phyloP scores from a whole-genome alignment of 2,329 filamentous ascomycete species.

The Xylaria sp. region DNA sequence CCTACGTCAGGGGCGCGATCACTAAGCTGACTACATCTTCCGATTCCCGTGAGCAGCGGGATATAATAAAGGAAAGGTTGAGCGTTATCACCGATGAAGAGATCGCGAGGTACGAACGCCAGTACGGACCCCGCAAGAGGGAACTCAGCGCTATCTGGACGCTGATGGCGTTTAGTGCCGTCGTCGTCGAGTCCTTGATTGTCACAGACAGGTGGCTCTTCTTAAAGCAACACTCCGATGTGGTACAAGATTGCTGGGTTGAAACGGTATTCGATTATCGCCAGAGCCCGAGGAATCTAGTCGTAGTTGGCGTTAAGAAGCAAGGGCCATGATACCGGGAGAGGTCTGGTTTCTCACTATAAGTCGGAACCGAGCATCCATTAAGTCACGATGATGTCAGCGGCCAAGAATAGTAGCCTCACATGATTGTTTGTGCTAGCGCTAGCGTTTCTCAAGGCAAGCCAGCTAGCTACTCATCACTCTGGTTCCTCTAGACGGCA shows the following conservation, averaged over 20 bases:
- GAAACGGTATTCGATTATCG: slow-evolving; percentile 90
- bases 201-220: slow-evolving; percentile 90
- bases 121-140: slow-evolving; percentile 71
- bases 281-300: slow-evolving; percentile 86
- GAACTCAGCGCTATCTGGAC: slow-evolving; percentile 90
- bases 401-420: slow-evolving; percentile 9
- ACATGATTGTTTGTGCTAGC: slow-evolving; percentile 7
- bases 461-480: neutral
- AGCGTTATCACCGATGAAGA: slow-evolving; percentile 73
- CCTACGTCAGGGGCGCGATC: slow-evolving; percentile 82
- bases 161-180: slow-evolving; percentile 93
- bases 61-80: slow-evolving; percentile 70
- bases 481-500: neutral
- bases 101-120: slow-evolving; percentile 70
- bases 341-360: neutral
- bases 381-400: slow-evolving; percentile 7
- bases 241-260: slow-evolving; percentile 82
- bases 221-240: slow-evolving; percentile 74
- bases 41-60: slow-evolving; percentile 60
- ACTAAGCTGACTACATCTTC: slow-evolving; percentile 69
- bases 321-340: slow-evolving; percentile 18
- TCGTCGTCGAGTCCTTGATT: slow-evolving; percentile 86
- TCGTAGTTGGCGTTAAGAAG: slow-evolving; percentile 88
- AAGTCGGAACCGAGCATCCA: neutral
- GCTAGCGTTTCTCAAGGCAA: slow-evolving; percentile 10